phyloP scores from a whole-genome alignment of 169 alveolate genomes.

The Plasmodium coatneyi region DNA sequence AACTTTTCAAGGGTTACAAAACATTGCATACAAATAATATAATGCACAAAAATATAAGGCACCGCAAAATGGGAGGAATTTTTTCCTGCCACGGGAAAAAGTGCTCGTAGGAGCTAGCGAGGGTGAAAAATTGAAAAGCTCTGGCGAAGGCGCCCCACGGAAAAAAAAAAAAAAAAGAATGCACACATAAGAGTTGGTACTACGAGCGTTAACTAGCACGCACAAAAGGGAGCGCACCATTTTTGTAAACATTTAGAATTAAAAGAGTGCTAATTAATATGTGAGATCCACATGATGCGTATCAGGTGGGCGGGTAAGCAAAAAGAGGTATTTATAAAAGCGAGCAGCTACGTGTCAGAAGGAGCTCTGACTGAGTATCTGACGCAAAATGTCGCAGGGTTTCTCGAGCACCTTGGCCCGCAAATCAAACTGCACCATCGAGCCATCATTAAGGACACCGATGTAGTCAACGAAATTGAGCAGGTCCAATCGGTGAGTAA shows the following conservation, averaged over 20 bases:
- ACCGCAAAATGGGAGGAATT: background rate
- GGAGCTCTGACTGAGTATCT: slow-evolving; percentile 20
- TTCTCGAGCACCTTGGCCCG: slow-evolving; percentile 25
- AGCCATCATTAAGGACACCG: slow-evolving; percentile 56
- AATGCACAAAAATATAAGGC: background rate
- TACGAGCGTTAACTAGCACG: background rate
- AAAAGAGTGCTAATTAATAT: background rate
- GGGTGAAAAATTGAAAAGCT: background rate
- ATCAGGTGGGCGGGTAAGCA: background rate
- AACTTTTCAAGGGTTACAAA: background rate
- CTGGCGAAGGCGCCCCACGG: background rate
- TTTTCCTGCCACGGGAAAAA: background rate
- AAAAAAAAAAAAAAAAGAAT: background rate
- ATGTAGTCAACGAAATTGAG: slow-evolving; percentile 61
- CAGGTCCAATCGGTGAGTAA: slow-evolving; percentile 47
- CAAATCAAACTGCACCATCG: slow-evolving; percentile 50
- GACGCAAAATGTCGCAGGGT: slow-evolving; percentile 25
- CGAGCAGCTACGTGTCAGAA: background rate
- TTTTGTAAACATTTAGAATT: background rate
- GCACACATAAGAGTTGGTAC: background rate
- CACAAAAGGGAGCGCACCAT: background rate
- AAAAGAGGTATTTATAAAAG: background rate
- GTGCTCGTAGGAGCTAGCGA: background rate
- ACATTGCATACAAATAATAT: no score
- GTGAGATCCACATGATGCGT: background rate